Percentiles rank a stretch among this genome's conserved stretches.
Conservation (phyloP, 345 rosid species). For the Stellera chamaejasme region DNA sequence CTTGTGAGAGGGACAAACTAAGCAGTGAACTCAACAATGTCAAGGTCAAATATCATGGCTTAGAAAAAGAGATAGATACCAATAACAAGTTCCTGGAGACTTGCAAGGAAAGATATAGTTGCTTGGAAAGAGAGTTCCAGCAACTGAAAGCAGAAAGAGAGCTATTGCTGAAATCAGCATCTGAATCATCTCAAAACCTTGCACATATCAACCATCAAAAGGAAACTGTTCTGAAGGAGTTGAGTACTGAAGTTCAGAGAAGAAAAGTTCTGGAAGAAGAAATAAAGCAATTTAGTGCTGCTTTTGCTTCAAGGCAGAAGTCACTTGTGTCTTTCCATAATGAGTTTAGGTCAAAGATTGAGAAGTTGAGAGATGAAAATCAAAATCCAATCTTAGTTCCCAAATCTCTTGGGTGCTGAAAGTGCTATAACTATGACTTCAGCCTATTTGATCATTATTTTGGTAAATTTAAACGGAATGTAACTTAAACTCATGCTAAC, state of each 20-base stretch:
- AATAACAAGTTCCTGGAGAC: slow-evolving; percentile 40
- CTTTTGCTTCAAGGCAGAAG: slow-evolving; percentile 55
- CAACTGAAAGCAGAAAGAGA: slow-evolving; percentile 58
- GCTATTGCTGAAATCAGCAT: slow-evolving; percentile 26
- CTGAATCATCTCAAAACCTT: slow-evolving; percentile 41
- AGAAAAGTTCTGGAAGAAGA: slow-evolving; percentile 65
- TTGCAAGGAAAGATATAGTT: slow-evolving; percentile 38
- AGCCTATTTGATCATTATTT: too few species aligned
- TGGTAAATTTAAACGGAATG: too few species aligned
- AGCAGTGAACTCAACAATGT: slow-evolving; percentile 33
- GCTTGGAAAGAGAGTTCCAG: slow-evolving; percentile 49
- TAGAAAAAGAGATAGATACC: slow-evolving; percentile 39
- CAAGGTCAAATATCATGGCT: slow-evolving; percentile 36
- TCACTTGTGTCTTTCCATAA: slow-evolving; percentile 48
- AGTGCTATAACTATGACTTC: not conserved
- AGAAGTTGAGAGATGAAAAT: slow-evolving; percentile 40
- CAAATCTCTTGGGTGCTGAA: slow-evolving; percentile 32
- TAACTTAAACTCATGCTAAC: too few species aligned
- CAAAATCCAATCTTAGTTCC: slow-evolving; percentile 30
- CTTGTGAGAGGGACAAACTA: slow-evolving; percentile 33
- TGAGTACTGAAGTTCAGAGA: slow-evolving; percentile 48
- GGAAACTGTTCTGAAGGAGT: slow-evolving; percentile 55
- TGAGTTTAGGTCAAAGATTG: slow-evolving; percentile 57
- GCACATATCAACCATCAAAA: slow-evolving; percentile 34
- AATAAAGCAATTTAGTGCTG: slow-evolving; percentile 55